Evolutionary conservation across 1,284 basidiomycete species (phyloP).

Genomic region (Rhodofomes roseus): DNA sequence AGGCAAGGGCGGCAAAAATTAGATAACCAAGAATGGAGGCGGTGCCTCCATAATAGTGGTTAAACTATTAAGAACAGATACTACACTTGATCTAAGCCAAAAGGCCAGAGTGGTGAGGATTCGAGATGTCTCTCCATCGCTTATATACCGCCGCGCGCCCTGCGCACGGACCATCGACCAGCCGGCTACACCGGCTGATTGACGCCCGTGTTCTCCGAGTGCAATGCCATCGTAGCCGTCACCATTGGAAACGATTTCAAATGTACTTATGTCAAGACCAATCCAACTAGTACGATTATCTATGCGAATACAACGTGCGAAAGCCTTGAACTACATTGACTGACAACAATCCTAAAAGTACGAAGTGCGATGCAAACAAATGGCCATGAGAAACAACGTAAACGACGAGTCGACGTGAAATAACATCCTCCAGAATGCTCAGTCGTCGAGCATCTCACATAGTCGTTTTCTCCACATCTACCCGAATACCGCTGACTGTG

Average conservation of each 20-base stretch:
- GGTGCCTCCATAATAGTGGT: conserved; percentile 58
- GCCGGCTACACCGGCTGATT: not conserved
- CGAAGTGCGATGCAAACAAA: not conserved
- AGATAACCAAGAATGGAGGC: conserved; percentile 20
- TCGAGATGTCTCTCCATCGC: not conserved
- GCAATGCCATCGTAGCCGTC: not conserved
- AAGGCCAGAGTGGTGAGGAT: conserved; percentile 81
- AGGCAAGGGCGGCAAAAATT: conserved; percentile 20
- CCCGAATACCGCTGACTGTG: conserved; percentile 48
- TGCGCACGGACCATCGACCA: conserved; percentile 22
- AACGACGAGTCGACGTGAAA: not conserved
- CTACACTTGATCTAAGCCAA: conserved; percentile 97
- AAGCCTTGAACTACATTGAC: not conserved
- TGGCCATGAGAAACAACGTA: not conserved
- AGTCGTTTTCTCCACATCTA: conserved; percentile 64
- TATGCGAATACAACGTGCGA: not conserved
- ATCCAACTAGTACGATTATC: not conserved
- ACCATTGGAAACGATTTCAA: too few species aligned
- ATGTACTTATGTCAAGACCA: not conserved
- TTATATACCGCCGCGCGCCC: conserved; percentile 9
- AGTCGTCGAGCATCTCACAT: conserved; percentile 30
- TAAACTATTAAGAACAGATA: conserved; percentile 89
- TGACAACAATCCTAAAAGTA: not conserved
- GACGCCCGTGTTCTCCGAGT: not conserved
- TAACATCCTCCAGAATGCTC: not conserved